Evolutionary conservation across 345 rosid species (phyloP).

Genomic region (Erucastrum elatum): DNA sequence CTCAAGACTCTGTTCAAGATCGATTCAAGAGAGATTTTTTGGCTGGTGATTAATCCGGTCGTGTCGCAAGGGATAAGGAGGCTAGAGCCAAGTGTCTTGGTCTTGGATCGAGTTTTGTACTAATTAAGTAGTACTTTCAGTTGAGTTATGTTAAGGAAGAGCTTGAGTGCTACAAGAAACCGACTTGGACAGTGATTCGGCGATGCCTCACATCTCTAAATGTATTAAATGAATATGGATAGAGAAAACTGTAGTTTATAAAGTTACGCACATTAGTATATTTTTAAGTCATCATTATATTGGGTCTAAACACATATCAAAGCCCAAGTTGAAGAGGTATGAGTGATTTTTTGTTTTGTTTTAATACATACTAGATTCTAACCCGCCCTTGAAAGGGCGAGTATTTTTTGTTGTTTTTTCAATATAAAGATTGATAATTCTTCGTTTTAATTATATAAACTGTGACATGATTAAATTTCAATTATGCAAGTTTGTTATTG

Average conservation of each 20-base stretch:
- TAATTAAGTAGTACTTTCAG: conserved; percentile 65
- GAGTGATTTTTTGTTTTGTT: background rate
- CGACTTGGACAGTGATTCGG: conserved; percentile 84
- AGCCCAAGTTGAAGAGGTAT: conserved; percentile 8
- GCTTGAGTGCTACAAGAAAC: conserved; percentile 70
- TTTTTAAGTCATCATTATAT: background rate
- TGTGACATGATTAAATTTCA: no score
- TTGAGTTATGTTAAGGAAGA: conserved; percentile 55
- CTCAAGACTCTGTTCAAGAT: conserved; percentile 65
- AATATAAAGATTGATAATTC: no score
- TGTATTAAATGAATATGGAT: conserved; percentile 26
- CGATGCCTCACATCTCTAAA: conserved; percentile 79
- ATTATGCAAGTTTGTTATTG: no score
- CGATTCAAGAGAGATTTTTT: conserved; percentile 72
- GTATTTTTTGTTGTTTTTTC: no score
- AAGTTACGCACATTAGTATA: background rate
- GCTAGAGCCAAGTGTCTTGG: conserved; percentile 78
- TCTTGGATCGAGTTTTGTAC: conserved; percentile 46
- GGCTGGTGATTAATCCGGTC: conserved; percentile 67
- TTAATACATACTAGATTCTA: no score
- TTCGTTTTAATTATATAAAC: no score
- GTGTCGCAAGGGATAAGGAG: conserved; percentile 73
- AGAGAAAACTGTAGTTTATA: conserved; percentile 9
- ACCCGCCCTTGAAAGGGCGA: no score
- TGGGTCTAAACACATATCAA: background rate